A percentile compares a stretch with the other conserved stretches of the same genome.
Conservation (phyloP, 2,329 filamentous ascomycete genomes). For the Colletotrichum salicis region DNA sequence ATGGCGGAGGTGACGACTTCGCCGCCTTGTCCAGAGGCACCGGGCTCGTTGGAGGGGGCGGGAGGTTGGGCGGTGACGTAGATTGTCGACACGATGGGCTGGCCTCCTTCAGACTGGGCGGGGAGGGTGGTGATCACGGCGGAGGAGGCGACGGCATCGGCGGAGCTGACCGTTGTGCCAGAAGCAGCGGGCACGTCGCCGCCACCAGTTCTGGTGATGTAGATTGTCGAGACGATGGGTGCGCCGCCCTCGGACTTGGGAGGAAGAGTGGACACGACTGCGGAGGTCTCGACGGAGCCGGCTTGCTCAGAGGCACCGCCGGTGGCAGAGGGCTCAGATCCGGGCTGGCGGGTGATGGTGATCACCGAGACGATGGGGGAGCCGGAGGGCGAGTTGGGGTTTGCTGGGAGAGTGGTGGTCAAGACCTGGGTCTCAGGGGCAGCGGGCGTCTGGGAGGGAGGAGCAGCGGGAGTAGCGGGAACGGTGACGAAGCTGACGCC, state of each 20-base stretch:
- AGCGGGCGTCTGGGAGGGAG: slow-evolving; percentile 19
- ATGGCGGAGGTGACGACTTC: slow-evolving; percentile 17
- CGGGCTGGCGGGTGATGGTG: slow-evolving; percentile 11
- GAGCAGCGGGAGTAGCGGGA: slow-evolving; percentile 29
- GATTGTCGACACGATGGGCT: not conserved
- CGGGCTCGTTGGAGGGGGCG: not conserved
- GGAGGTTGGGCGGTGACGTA: slow-evolving; percentile 3
- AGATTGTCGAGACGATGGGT: slow-evolving; percentile 1
- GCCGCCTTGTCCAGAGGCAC: not conserved
- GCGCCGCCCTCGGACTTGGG: not conserved
- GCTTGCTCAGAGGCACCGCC: slow-evolving; percentile 2
- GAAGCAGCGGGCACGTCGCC: not conserved
- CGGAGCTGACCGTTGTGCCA: slow-evolving; percentile 16
- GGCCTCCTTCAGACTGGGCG: not conserved
- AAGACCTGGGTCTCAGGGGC: slow-evolving; percentile 27
- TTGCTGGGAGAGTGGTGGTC: slow-evolving; percentile 11
- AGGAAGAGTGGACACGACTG: slow-evolving; percentile 9
- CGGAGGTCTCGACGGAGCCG: slow-evolving; percentile 7
- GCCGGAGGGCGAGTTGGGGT: not conserved
- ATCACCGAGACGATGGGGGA: slow-evolving; percentile 11
- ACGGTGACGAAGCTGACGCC: slow-evolving; percentile 34
- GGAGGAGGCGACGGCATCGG: slow-evolving; percentile 18
- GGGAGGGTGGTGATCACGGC: slow-evolving; percentile 22
- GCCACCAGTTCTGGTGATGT: slow-evolving; percentile 2
- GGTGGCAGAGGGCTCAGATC: slow-evolving; percentile 3